phyloP scores from a whole-genome alignment of 2,329 filamentous ascomycete genomes.

The Cryoendolithus antarcticus region DNA sequence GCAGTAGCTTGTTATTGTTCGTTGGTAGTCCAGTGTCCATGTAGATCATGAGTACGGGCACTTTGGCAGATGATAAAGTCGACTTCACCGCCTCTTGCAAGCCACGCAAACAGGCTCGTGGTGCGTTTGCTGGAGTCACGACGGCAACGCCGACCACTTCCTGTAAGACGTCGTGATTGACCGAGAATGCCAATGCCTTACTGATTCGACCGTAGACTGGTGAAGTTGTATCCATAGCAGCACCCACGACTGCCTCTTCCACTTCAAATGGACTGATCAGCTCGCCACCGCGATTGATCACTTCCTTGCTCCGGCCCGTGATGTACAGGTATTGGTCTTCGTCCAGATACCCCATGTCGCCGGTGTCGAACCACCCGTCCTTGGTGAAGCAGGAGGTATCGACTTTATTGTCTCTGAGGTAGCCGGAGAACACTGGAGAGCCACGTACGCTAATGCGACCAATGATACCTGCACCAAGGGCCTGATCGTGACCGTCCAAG shows the following conservation, averaged over 20 bases:
- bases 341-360: constrained; percentile 43
- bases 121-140: constrained; percentile 33
- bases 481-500: constrained; percentile 31
- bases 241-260: constrained; percentile 43
- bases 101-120: constrained; percentile 36
- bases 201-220: constrained; percentile 35
- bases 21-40: constrained; percentile 44
- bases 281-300: constrained; percentile 47
- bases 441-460: constrained; percentile 36
- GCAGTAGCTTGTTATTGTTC: constrained; percentile 47
- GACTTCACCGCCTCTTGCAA: constrained; percentile 37
- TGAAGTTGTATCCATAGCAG: constrained; percentile 30
- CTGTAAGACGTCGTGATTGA: constrained; percentile 40
- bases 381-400: constrained; percentile 36
- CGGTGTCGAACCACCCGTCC: constrained; percentile 43
- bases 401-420: constrained; percentile 33
- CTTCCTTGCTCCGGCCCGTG: constrained; percentile 44
- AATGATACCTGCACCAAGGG: constrained; percentile 23
- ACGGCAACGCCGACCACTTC: constrained; percentile 44
- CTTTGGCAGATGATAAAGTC: constrained; percentile 41
- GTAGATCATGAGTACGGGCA: constrained; percentile 40
- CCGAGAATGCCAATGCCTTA: constrained; percentile 42
- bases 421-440: constrained; percentile 40
- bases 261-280: constrained; percentile 49
- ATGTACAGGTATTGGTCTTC: constrained; percentile 41